Evolutionary conservation across 345 rosid species (phyloP), one percentile per base, ranked within the genome.

Genomic region (Gossypium thurberi): DNA sequence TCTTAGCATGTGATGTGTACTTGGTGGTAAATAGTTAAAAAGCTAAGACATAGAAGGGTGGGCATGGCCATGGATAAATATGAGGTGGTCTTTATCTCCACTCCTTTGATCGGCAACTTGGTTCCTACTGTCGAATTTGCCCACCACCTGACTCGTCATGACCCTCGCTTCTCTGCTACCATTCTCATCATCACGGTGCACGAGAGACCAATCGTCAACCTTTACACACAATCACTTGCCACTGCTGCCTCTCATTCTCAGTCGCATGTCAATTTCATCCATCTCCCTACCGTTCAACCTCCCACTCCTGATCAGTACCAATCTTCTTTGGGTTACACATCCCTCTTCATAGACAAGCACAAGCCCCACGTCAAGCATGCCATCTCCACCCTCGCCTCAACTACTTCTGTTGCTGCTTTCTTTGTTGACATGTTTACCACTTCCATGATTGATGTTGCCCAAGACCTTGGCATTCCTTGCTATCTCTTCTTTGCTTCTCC

Each of bases 371-470:
- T 80, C 12, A 69, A 76, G 48, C 43, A 78, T 4, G 84, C 79
- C 21, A 55, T 82, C 69, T 20, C 67, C 20, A 33, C 71, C 18
- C 71, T 78, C 77, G 28, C 57, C 51, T 46, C 18, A 55, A 55
- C 52, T 55, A 28, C 74, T 78, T 0, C 61, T 4, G 74, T 84
- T 15, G 73, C 75, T n/a, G 85, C 65, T 1, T 62, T 82, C 23
- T 74, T 80, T 69, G 65, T 84, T 21, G 85, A 84, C 76, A 76
- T 84, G 80, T 84, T 84, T 11, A 42, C 74, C 58, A 58, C 82
- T 1, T 18, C 77, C 18, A 70, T 80, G 71, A 80, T 80, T 14
- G 85, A 82, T 48, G 79, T 81, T n/a, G 85, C 82, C 10, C 8
- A 47, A n/a, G 79, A 82, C 43, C 74, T 84, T 6, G 59, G 48